Evolutionary conservation across 2,329 filamentous ascomycete species (phyloP), one percentile per base, ranked within the genome.

Genomic region (Fusarium camptoceras): DNA sequence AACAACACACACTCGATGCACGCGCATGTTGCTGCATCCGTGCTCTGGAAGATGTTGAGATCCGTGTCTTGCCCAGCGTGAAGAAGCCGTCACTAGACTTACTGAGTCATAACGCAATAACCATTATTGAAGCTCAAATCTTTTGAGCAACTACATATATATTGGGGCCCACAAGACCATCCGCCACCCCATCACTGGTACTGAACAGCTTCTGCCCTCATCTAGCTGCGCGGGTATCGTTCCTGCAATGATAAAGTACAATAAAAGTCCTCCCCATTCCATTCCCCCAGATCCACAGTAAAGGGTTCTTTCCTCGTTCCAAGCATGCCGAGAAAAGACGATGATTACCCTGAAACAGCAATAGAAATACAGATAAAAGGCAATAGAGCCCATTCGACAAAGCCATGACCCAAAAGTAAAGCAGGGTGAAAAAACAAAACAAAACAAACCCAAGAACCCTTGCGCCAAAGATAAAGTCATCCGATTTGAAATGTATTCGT

Each of bases 171-270:
- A 28, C 30, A 30, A 27, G 22, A 15, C 25, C 42, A 51, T 30
- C 25, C 22, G 51, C 28, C 53, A 55, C 28, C 30, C 42, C 47
- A 64, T 60, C 47, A 53, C 68, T 47, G 55, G 67, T 68, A 65
- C 68, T 64, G 51, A 73, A 71, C 64, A 54, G 49, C 61, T 59
- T 62, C 49, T 48, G 34, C 59, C 57, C 51, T 44, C 41, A 59
- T 46, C 50, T 51, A 74, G 66, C 72, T 70, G 69, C 68, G 66
- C 66, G 74, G 74, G 74, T 76, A 76, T 76, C 74, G 71, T 74
- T 74, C 61, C 68, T 72, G 63, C 64, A 72, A 73, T 73, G 66
- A 61, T 64, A 75, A 76, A 75, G 66, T 74, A 76, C 65, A 76
- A 73, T 64, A 76, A 65, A 69, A 72, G 46, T 62, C 55, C 60